A percentile compares a stretch with the other conserved stretches of the same genome.
These are phyloP conservation scores for Penicillium sp. DNA, from an alignment of 2,329 filamentous ascomycete species.

Conservation along the genomic window DNA sequence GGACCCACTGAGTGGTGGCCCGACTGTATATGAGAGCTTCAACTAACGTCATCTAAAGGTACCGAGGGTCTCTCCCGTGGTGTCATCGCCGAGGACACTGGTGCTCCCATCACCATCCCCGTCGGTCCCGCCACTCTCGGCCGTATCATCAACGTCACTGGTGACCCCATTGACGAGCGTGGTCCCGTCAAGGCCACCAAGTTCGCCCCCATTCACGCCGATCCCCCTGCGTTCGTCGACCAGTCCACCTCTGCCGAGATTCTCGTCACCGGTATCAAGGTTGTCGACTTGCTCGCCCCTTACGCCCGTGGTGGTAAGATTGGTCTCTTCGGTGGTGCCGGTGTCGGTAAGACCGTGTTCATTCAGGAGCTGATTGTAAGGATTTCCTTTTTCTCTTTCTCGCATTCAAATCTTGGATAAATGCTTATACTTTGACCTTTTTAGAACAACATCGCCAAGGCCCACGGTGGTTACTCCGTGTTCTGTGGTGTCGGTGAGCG, in stretches of 20 bases:
- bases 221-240: conserved; percentile 86
- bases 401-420: background rate
- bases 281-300: conserved; percentile 96
- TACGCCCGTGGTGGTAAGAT: conserved; percentile 99
- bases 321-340: conserved; percentile 99
- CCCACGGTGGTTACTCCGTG: conserved; percentile 99
- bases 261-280: conserved; percentile 99
- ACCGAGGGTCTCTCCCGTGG: conserved; percentile 99
- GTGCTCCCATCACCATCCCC: conserved; percentile 91
- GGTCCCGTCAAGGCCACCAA: conserved; percentile 94
- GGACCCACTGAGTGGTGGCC: conserved; percentile 18
- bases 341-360: conserved; percentile 99
- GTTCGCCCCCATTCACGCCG: conserved; percentile 86
- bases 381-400: conserved; percentile 6
- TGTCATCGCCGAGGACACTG: conserved; percentile 79
- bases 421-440: background rate
- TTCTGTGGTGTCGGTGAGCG: conserved; percentile 99
- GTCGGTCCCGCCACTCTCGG: conserved; percentile 91
- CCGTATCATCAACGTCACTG: conserved; percentile 99
- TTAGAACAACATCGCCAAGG: conserved; percentile 99
- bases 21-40: conserved; percentile 5
- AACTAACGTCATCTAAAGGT: conserved; percentile 56
- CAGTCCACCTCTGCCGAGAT: conserved; percentile 96
- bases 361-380: conserved; percentile 97
- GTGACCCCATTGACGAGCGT: conserved; percentile 99